Evolutionary conservation across 768 basidiomycete genomes (phyloP), one percentile per base, ranked within the genome.

Genomic region (Cyclocybe aegerita): DNA sequence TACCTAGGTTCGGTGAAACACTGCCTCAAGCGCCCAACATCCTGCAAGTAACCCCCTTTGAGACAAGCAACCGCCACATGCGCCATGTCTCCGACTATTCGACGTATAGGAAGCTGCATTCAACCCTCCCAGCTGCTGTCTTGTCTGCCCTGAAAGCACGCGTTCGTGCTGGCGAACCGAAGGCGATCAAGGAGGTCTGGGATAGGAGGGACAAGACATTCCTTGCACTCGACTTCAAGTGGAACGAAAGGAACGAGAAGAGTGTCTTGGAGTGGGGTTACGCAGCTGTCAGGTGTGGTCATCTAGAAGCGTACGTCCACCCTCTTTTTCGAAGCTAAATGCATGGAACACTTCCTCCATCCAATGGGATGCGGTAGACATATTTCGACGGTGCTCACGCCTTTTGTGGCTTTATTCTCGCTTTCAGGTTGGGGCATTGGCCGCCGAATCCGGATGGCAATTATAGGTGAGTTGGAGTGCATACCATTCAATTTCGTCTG

Each of bases 181-280:
- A 73, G 36, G 77, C 83, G 7, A 77, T 91, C 36, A 71, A 72
- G 17, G 78, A 84, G 47, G 67, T 93, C 1, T 93, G 90, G 90
- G 77, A 76, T 9, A 72, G 69, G 53, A 76, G 69, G 47, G 85
- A 90, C 56, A 88, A 86, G 69, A 88, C 86, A 0, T 93, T 87
- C 64, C 62, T 93, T 44, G 80, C 87, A 0, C 68, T 93, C 7
- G 82, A 86, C 54, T 90, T 90, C 57, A 85, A 89, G 61, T 84
- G 81, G 75, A 83, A 78, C 33, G 90, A 92, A 60, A 77, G 84
- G 48, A 88, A 88, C 58, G 74, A 81, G 46, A 79, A 80, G 46
- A 78, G 80, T 40, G 81, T 82, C 54, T 62, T 90, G 41, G 90
- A 91, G 65, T 92, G 85, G 82, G 90, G 90, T 1, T 92, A 92